These are phyloP conservation scores for Orbilia quercus DNA, from an alignment of 2,329 filamentous ascomycete species.

Conservation along the genomic window DNA sequence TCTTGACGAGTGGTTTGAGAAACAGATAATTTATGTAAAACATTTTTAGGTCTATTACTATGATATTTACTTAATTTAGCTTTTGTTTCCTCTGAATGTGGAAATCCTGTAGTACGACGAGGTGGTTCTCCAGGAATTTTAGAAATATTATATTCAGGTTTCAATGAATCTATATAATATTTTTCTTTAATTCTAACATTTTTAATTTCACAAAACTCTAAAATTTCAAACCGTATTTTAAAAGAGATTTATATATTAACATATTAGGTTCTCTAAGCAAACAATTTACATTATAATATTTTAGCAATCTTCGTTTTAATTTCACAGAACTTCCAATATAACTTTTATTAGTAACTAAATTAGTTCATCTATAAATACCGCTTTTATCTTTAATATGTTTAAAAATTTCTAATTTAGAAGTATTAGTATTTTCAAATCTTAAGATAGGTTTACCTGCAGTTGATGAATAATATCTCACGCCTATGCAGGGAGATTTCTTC, in stretches of 20 bases:
- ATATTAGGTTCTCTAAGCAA: background rate
- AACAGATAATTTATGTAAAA: conserved; percentile 15
- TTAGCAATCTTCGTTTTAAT: conserved; percentile 5
- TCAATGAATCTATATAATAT: conserved; percentile 19
- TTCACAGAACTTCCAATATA: conserved; percentile 17
- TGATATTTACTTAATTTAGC: conserved; percentile 19
- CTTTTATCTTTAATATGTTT: conserved; percentile 9
- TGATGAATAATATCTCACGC: conserved; percentile 11
- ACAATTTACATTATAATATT: conserved; percentile 1
- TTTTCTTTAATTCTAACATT: conserved; percentile 5
- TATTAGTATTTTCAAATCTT: conserved; percentile 13
- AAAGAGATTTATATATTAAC: conserved; percentile 2
- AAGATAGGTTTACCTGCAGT: background rate
- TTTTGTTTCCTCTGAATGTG: conserved; percentile 22
- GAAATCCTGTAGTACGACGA: conserved; percentile 15
- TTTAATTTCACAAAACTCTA: background rate
- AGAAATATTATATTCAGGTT: conserved; percentile 19
- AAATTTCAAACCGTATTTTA: conserved; percentile 4
- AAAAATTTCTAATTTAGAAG: conserved; percentile 6
- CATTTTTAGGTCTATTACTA: conserved; percentile 16
- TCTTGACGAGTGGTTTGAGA: conserved; percentile 10
- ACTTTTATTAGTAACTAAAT: conserved; percentile 13
- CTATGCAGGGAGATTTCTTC: too few species aligned
- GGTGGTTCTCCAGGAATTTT: conserved; percentile 11
- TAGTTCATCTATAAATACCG: conserved; percentile 14